Evolutionary conservation across 2,329 filamentous ascomycete genomes (phyloP), one percentile per base, ranked within the genome.

Genomic region (Remersonia thermophila): DNA sequence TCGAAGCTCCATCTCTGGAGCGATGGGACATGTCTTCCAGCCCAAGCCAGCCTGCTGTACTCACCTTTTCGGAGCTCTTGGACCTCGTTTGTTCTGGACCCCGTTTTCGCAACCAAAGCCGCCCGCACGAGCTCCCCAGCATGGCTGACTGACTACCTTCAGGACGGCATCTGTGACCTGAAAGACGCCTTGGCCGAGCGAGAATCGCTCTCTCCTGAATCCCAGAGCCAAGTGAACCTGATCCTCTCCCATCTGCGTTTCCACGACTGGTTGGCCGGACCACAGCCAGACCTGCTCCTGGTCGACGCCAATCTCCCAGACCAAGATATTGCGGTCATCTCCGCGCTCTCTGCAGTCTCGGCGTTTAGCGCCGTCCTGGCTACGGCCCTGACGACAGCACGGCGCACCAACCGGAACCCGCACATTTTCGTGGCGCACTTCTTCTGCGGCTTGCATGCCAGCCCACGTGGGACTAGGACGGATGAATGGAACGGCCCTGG

Each of bases 271-370:
- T 13, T 37, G 17, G 10, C 17, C 16, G 8, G 11, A 3, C n/a
- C 12, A 4, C 15, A 28, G 29, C 30, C 29, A 9, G 20, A 17
- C 25, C 20, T 32, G 7, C 18, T 37, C 6, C 29, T 37, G 12
- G 30, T 37, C 16, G 35, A 32, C 16, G 35, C 28, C 9, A 32
- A 37, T 16, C 26, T 37, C 10, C 10, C 12, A 6, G 17, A 30
- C 4, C 13, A 20, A 8, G 10, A 23, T 2, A 16, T 16, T 13
- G 20, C 27, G 2, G 25, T 8, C 13, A 6, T 23, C 5, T 5
- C 20, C 20, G 9, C 20, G 20, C 23, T 37, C 3, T 37, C 35
- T 6, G 29, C 35, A 27, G 30, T 36, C 4, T 37, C 35, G 6
- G 28, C 32, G 10, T 30, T 37, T 29, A 32, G 30, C 30, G 16